A percentile compares a stretch with the other conserved stretches of the same genome.
These are phyloP conservation scores for Fusarium fracticaudum DNA, from an alignment of 2,329 filamentous ascomycete genomes.

Conservation along the genomic window DNA sequence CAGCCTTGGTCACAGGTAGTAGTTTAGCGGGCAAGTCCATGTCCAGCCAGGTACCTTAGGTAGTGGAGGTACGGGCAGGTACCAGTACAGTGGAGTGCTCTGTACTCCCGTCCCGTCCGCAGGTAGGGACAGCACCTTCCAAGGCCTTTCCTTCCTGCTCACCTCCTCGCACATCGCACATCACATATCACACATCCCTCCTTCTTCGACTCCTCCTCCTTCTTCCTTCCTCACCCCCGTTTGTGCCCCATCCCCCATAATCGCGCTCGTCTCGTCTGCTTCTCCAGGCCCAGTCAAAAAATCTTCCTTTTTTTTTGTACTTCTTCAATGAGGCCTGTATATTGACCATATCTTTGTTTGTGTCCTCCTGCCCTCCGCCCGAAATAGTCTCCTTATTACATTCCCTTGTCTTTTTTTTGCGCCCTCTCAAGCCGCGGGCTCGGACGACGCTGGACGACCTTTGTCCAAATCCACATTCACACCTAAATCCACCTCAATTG, in stretches of 20 bases:
- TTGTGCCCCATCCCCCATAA: slow-evolving; percentile 37
- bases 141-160: slow-evolving; percentile 30
- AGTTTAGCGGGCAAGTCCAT: neutral
- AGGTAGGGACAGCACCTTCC: slow-evolving; percentile 4
- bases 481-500: slow-evolving; percentile 34
- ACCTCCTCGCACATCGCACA: slow-evolving; percentile 23
- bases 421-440: slow-evolving; percentile 40
- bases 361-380: slow-evolving; percentile 27
- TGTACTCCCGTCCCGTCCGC: neutral
- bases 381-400: slow-evolving; percentile 32
- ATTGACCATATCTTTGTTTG: slow-evolving; percentile 49
- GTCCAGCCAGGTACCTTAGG: neutral
- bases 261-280: slow-evolving; percentile 41
- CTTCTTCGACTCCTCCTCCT: slow-evolving; percentile 35
- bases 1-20: neutral
- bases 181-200: slow-evolving; percentile 28
- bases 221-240: slow-evolving; percentile 38
- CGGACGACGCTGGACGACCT: slow-evolving; percentile 43
- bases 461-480: slow-evolving; percentile 32
- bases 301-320: slow-evolving; percentile 33
- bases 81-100: neutral
- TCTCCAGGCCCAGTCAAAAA: slow-evolving; percentile 44
- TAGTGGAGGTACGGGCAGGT: neutral
- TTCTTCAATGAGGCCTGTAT: slow-evolving; percentile 50
- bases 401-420: slow-evolving; percentile 37